Evolutionary conservation across 495 filamentous ascomycete genomes (phyloP), one percentile per base, ranked within the genome.

Genomic region (Aspergillus wentii): DNA sequence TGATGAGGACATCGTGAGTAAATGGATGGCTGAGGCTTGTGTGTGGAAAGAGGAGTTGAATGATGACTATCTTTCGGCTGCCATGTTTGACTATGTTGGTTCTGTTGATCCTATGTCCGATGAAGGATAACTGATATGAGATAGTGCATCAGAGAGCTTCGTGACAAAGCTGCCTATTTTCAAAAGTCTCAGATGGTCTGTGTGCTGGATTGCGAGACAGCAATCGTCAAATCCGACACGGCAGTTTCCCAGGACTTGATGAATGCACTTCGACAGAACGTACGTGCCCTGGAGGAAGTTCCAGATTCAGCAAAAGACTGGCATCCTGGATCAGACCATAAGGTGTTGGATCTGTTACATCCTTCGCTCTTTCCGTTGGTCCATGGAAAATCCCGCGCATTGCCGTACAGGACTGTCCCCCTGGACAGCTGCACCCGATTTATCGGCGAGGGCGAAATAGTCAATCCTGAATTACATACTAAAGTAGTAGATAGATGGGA

Each of bases 281-380:
- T 44, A 5, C 28, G 37, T 7, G 25, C 35, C 1, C 35, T 49
- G 8, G 46, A 44, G 15, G 32, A 40, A 3, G 27, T 44, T 6
- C 40, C 35, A 1, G 16, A 28, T 0, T 18, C 38, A 4, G 8
- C 30, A 11, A 49, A 41, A 11, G 46, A 49, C 32, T 49, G 26
- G 19, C 46, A 49, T 19, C 46, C 46, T 4, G 16, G 46, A 8
- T 49, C 46, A 1, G 40, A 44, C 13, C 9, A 16, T 5, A 40
- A 37, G n/a, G 46, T 49, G 3, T 20, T 49, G 2, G 46, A 49
- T 18, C 27, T 49, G 4, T 32, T 49, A 9, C 46, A 49, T 17
- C 46, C 46, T 5, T 49, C 46, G 1, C 40, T 49, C 9, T 49
- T 44, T 17, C 46, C 46, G 0, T 11, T 49, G 7, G 28, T 49